phyloP scores from a whole-genome alignment of 371 early-diverging fungal genomes.

The Syncephalastrum racemosum region DNA sequence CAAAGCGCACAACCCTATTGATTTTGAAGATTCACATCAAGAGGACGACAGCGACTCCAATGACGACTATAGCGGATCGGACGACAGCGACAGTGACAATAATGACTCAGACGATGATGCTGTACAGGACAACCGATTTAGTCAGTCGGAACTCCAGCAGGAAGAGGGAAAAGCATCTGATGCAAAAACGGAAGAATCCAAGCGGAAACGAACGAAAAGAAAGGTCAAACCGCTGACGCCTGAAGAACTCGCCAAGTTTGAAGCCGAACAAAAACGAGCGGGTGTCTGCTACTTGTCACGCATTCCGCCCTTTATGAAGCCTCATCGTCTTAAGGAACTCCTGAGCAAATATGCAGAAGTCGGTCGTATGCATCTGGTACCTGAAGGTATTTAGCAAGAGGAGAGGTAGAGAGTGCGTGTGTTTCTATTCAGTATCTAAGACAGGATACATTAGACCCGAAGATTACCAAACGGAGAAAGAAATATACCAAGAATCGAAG shows the following conservation, averaged over 20 bases:
- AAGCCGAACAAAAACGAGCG: constrained; percentile 68
- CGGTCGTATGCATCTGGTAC: constrained; percentile 84
- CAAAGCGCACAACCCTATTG: constrained; percentile 11
- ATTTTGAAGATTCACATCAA: constrained; percentile 21
- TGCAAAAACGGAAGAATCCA: constrained; percentile 7
- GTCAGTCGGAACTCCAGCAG: neutral
- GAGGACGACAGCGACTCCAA: constrained; percentile 31
- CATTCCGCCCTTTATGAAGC: constrained; percentile 92
- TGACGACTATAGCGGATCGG: constrained; percentile 28
- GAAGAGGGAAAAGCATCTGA: constrained; percentile 10
- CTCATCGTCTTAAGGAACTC: constrained; percentile 71
- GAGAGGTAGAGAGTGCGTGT: too few relatives aligned
- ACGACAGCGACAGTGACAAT: constrained; percentile 28
- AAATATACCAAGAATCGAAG: constrained; percentile 76
- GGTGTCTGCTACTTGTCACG: constrained; percentile 92
- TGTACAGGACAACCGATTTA: neutral
- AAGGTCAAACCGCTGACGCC: constrained; percentile 68
- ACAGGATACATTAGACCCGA: constrained; percentile 40
- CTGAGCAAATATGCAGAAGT: constrained; percentile 75
- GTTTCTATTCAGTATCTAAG: neutral
- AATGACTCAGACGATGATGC: constrained; percentile 15
- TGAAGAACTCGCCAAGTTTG: constrained; percentile 68
- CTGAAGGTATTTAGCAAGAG: constrained; percentile 61
- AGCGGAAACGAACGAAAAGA: constrained; percentile 33
- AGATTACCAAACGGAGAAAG: constrained; percentile 56